phyloP scores from a whole-genome alignment of 2,329 filamentous ascomycete species.

The Pseudofabraea citricarpa region DNA sequence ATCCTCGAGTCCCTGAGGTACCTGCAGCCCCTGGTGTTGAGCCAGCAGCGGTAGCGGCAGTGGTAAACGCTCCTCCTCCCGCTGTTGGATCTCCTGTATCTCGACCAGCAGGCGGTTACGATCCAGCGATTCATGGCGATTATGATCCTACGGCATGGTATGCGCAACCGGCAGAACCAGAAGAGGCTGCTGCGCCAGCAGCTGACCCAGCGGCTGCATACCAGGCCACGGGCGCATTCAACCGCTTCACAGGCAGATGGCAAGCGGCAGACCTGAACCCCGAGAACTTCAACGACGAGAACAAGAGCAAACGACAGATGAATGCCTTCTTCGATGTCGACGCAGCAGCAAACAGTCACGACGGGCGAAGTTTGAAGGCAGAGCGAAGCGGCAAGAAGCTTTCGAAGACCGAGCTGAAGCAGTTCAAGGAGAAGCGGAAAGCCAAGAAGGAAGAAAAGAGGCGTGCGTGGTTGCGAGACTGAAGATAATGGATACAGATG shows the following conservation, averaged over 20 bases:
- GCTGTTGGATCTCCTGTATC: conserved; percentile 23
- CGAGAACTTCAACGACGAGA: conserved; percentile 79
- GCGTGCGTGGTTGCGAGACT: conserved; percentile 85
- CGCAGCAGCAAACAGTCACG: conserved; percentile 83
- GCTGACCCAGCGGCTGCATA: conserved; percentile 49
- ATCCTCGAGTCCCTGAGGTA: conserved; percentile 68
- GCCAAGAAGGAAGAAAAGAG: conserved; percentile 93
- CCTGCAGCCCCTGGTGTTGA: conserved; percentile 22
- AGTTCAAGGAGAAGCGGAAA: conserved; percentile 83
- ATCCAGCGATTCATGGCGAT: conserved; percentile 91
- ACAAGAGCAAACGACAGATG: conserved; percentile 84
- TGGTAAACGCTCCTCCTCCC: conserved; percentile 22
- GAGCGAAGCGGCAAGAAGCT: conserved; percentile 84
- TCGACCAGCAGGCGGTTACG: conserved; percentile 70
- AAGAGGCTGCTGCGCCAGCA: conserved; percentile 25
- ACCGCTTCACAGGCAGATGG: conserved; percentile 83
- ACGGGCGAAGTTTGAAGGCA: conserved; percentile 85
- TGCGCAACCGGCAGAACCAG: conserved; percentile 53
- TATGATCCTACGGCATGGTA: conserved; percentile 98
- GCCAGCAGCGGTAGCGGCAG: conserved; percentile 24
- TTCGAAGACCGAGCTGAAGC: conserved; percentile 80
- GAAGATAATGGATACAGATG: conserved; percentile 25
- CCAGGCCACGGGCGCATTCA: conserved; percentile 72
- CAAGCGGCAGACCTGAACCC: conserved; percentile 64
- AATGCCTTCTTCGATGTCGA: conserved; percentile 95